These are phyloP conservation scores for Geosmithia flava DNA, from an alignment of 2,329 filamentous ascomycete species.

Conservation along the genomic window DNA sequence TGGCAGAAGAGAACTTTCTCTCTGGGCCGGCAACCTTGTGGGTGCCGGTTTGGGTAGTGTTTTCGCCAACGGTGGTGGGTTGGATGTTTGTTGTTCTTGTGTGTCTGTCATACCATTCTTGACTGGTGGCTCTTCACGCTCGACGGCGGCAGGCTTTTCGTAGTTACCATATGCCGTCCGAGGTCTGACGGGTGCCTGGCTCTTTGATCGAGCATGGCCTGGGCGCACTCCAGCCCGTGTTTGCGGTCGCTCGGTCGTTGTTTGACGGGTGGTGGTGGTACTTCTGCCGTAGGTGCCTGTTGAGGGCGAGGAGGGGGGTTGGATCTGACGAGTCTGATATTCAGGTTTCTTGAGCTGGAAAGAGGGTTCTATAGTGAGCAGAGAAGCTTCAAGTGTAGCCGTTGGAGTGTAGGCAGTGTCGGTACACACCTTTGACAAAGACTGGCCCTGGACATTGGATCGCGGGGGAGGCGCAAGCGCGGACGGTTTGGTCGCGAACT, in stretches of 20 bases:
- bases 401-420: constrained; percentile 4
- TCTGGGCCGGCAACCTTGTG: too few relatives aligned
- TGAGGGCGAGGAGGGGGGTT: constrained; percentile 12
- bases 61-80: neutral
- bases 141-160: constrained; percentile 12
- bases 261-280: constrained; percentile 39
- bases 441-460: constrained; percentile 25
- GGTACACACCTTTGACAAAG: neutral
- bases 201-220: constrained; percentile 30
- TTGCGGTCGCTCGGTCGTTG: constrained; percentile 30
- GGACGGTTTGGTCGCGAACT: constrained; percentile 29
- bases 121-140: constrained; percentile 16
- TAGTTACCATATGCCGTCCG: constrained; percentile 27
- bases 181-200: constrained; percentile 19
- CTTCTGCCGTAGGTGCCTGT: constrained; percentile 43
- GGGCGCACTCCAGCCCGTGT: constrained; percentile 34
- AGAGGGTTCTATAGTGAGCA: constrained; percentile 1
- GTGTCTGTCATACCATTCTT: constrained; percentile 21
- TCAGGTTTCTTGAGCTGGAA: constrained; percentile 15
- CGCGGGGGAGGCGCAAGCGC: constrained; percentile 22
- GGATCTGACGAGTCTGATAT: neutral
- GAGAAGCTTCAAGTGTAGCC: constrained; percentile 20
- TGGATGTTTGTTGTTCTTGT: constrained; percentile 4
- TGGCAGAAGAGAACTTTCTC: too few relatives aligned
- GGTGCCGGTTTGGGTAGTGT: too few relatives aligned